These are phyloP conservation scores for Lithohypha guttulata DNA, from an alignment of 2,329 filamentous ascomycete species.

Conservation along the genomic window DNA sequence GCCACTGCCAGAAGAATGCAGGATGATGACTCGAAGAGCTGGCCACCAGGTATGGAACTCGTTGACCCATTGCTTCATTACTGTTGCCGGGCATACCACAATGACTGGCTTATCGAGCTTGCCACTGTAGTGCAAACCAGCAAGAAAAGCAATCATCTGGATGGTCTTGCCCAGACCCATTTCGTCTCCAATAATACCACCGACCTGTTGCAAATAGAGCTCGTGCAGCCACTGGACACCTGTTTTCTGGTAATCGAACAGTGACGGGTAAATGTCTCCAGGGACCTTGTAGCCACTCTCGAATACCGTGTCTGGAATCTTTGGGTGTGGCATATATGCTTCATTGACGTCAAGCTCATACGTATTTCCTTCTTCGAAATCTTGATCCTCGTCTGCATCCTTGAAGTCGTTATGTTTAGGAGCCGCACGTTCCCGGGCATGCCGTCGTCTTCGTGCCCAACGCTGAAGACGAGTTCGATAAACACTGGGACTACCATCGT, in stretches of 20 bases:
- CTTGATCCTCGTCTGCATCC: constrained; percentile 31
- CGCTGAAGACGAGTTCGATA: constrained; percentile 65
- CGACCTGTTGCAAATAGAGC: constrained; percentile 76
- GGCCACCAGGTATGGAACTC: constrained; percentile 99
- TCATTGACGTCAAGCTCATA: constrained; percentile 40
- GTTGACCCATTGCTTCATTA: constrained; percentile 95
- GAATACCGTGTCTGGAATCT: constrained; percentile 62
- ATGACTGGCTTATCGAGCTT: constrained; percentile 76
- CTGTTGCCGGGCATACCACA: constrained; percentile 84
- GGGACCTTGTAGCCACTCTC: constrained; percentile 70
- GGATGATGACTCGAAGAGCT: constrained; percentile 86
- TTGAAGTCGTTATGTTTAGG: constrained; percentile 25
- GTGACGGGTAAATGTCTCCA: constrained; percentile 80
- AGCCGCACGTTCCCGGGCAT: constrained; percentile 43
- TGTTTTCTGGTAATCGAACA: constrained; percentile 96
- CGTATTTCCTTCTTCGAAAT: constrained; percentile 23
- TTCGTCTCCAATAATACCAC: constrained; percentile 91
- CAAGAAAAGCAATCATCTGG: constrained; percentile 69
- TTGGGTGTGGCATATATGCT: constrained; percentile 80
- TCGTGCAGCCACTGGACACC: constrained; percentile 95
- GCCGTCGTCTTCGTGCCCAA: constrained; percentile 59
- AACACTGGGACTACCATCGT: constrained; percentile 77
- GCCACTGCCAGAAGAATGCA: constrained; percentile 90
- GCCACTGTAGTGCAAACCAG: constrained; percentile 83
- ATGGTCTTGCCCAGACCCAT: constrained; percentile 98